phyloP scores from a whole-genome alignment of 345 rosid genomes.

The Eucalyptus curtisii region DNA sequence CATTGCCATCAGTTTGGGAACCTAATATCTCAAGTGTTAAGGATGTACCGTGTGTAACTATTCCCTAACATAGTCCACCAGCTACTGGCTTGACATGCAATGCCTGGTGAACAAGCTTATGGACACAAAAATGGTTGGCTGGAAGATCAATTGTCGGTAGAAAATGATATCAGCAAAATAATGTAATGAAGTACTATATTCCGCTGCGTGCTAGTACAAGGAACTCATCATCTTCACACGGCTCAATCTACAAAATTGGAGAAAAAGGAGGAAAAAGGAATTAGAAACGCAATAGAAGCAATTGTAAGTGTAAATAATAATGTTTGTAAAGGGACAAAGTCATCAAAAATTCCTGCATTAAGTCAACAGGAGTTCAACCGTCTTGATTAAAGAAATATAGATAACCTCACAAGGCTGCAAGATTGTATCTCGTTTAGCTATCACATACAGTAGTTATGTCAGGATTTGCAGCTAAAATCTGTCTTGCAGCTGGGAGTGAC shows the following conservation, averaged over 20 bases:
- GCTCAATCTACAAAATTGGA: constrained; percentile 46
- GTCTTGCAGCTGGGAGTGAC: constrained; percentile 60
- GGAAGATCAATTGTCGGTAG: background rate
- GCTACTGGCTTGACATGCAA: constrained; percentile 93
- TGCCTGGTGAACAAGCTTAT: constrained; percentile 38
- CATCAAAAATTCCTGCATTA: background rate
- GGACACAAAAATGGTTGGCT: background rate
- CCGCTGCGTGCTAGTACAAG: constrained; percentile 84
- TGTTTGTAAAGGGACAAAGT: background rate
- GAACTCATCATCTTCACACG: constrained; percentile 86
- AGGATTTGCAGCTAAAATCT: constrained; percentile 78
- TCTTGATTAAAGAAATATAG: background rate
- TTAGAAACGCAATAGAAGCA: background rate
- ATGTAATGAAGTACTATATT: constrained; percentile 33
- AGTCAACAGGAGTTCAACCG: background rate
- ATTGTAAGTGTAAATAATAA: background rate
- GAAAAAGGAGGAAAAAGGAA: background rate
- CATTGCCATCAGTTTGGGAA: background rate
- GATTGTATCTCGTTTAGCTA: background rate
- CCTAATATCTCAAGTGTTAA: too few relatives aligned
- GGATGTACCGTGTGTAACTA: constrained; percentile 38
- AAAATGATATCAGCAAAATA: background rate
- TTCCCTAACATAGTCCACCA: constrained; percentile 77
- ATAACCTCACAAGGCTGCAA: background rate
- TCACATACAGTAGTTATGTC: constrained; percentile 54